A percentile compares a stretch with the other conserved stretches of the same genome.
phyloP scores from a whole-genome alignment of 805 yeast genomes.

The Barnettozyma botsteinii region DNA sequence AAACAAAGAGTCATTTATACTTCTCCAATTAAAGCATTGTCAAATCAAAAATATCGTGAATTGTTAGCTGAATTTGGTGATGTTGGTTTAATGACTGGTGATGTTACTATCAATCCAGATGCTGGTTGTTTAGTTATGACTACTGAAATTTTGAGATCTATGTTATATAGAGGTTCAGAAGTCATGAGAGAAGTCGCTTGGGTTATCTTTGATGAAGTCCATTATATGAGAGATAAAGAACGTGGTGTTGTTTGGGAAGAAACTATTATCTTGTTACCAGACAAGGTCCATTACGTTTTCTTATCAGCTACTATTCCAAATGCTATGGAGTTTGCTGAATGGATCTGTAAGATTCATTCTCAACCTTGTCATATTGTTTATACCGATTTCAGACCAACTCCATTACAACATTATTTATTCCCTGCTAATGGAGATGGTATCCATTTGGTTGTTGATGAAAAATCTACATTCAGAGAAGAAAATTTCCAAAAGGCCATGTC shows the following conservation, averaged over 20 bases:
- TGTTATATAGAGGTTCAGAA: conserved; percentile 97
- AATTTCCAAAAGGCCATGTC: conserved; percentile 99
- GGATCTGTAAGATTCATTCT: conserved; percentile 91
- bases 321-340: conserved; percentile 97
- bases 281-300: conserved; percentile 90
- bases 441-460: conserved; percentile 95
- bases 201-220: conserved; percentile 98
- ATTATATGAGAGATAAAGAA: conserved; percentile 95
- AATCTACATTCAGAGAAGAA: conserved; percentile 92
- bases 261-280: conserved; percentile 91
- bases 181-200: conserved; percentile 98
- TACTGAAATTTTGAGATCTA: conserved; percentile 92
- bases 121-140: conserved; percentile 99
- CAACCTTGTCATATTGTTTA: conserved; percentile 99
- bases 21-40: conserved; percentile 88
- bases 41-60: conserved; percentile 87
- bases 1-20: conserved; percentile 92
- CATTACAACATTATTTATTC: conserved; percentile 92
- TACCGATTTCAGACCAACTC: conserved; percentile 98
- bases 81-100: conserved; percentile 99
- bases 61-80: conserved; percentile 87
- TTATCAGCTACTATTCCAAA: conserved; percentile 96
- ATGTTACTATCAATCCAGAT: conserved; percentile 96
- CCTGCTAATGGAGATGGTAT: conserved; percentile 99
- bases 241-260: conserved; percentile 99